Base-by-base conservation (phyloP, 257 asterid genomes). In the Eustoma russellianum region DNA sequence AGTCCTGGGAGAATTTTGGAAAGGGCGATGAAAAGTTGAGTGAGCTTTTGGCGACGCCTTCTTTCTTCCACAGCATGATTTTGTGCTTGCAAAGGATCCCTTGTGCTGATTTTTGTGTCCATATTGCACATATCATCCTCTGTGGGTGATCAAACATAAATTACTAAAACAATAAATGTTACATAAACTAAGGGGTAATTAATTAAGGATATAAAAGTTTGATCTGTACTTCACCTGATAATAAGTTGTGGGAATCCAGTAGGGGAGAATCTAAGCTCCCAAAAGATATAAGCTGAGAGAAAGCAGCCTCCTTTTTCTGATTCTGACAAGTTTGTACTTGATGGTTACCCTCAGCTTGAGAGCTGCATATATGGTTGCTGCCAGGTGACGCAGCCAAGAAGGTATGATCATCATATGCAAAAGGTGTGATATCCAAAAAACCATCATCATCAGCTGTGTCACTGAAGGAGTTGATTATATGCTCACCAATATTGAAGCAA, bases 1-100 rank as follows among this genome's bases (percentile, higher is more conserved):
- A 83, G 77, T 19, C 93, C 80, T 0, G 93, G 93, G n/a, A 80
- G 77, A 19, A 76, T 48, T 61, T 80, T 83, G 1, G 93, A 77
- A 13, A 80, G 77, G 56, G 63, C 45, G 41, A 83, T 63, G 80
- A 83, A 83, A 44, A 83, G 84, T 16, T 76, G 79, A 18, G 68
- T 63, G 17, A 83, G 16, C 55, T 70, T 78, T 65, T 76, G 71
- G 0, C 88, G 73, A 8, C 86, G 85, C 47, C 68, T 83, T 67
- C 93, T 80, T 71, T 83, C 88, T 2, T 83, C 74, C 28, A 69
- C 5, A 17, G 77, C 70, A 56, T 83, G 93, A 17, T 74, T 72
- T 8, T 66, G 82, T 52, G 92, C 86, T 64, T 82, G 86, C 56
- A 35, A 19, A 1, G 74, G 67, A 34, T 56, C 74, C 55, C 88